phyloP scores from a whole-genome alignment of 306 rosid genomes.

The Quercus rubra region DNA sequence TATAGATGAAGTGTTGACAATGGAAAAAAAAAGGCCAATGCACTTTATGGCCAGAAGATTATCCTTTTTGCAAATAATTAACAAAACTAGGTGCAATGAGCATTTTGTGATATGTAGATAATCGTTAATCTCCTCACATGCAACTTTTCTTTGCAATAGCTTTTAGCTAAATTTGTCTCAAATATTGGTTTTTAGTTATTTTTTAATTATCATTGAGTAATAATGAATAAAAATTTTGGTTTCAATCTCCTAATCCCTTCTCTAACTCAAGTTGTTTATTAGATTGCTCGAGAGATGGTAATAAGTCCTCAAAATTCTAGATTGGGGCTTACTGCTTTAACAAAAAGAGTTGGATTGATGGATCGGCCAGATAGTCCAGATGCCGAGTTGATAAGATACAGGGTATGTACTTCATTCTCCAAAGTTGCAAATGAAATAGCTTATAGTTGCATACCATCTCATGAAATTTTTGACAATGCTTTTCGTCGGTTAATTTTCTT shows the following conservation, averaged over 20 bases:
- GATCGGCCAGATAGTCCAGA: conserved; percentile 83
- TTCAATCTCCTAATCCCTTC: not conserved
- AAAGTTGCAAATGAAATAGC: not conserved
- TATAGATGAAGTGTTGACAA: too few relatives aligned
- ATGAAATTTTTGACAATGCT: not conserved
- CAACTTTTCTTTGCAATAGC: too few relatives aligned
- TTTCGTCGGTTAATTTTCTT: conserved; percentile 21
- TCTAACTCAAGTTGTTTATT: conserved; percentile 28
- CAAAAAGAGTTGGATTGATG: conserved; percentile 67
- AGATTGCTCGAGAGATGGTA: conserved; percentile 98
- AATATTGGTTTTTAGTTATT: too few relatives aligned
- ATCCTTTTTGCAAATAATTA: too few relatives aligned
- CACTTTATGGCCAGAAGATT: too few relatives aligned
- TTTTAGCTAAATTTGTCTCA: too few relatives aligned
- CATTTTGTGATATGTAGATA: too few relatives aligned
- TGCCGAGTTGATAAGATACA: conserved; percentile 85
- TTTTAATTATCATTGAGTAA: not conserved
- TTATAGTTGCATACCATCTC: not conserved
- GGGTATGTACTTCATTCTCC: conserved; percentile 48
- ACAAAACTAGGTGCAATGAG: too few relatives aligned
- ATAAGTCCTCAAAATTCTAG: conserved; percentile 91
- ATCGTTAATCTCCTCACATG: too few relatives aligned
- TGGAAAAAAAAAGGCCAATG: too few relatives aligned
- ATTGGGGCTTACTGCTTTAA: conserved; percentile 75
- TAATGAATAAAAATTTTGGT: not conserved